Base-by-base conservation (phyloP, 108 stramenopile genomes). In the Pseudonitzschia delicatissima region DNA sequence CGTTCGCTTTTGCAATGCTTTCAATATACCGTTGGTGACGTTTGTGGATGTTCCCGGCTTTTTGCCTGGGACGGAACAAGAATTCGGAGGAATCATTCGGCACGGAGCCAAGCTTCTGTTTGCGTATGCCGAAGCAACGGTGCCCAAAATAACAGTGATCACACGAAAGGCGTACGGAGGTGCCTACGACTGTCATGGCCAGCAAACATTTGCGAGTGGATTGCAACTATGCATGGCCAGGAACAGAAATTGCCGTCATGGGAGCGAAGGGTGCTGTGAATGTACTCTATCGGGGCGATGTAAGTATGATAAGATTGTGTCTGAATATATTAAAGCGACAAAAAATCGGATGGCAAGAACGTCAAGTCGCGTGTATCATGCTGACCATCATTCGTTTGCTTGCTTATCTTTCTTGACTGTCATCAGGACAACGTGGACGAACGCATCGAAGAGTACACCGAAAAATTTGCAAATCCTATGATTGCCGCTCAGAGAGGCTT, bases 1-100 rank as follows among this genome's bases (percentile, higher is more conserved):
- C 71, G 97, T 96, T 37, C 90, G 97, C 15, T 98, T 96, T 77
- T 93, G 93, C 68, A 97, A 99, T 80, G 88, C 97, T 25, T 99
- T 99, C 82, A 96, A 98, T 74, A 98, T 98, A 64, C 99, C 99
- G 8, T 73, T 99, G 23, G 78, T 99, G 11, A 99, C 99, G 4
- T 98, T 99, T 65, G 99, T 99, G n/a, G 99, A 99, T 76, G 99
- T 99, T 13, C 99, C 99, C 9, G 99, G 99, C 26, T 99, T 99
- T 74, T 79, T 99, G 64, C 99, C 99, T 9, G 99, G 99, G 4
- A 97, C 97, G 7, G 76, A 57, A 9, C 95, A 96, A 77, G 92
- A 96, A 69, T 83, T 88, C 64, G 91, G 90, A 25, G 91, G 91
- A 27, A 99, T 99, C 77, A 98, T 98, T 74, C 90, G 98, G 15